phyloP scores from a whole-genome alignment of 805 yeast genomes.

The Sungouiozyma intestinalis region DNA sequence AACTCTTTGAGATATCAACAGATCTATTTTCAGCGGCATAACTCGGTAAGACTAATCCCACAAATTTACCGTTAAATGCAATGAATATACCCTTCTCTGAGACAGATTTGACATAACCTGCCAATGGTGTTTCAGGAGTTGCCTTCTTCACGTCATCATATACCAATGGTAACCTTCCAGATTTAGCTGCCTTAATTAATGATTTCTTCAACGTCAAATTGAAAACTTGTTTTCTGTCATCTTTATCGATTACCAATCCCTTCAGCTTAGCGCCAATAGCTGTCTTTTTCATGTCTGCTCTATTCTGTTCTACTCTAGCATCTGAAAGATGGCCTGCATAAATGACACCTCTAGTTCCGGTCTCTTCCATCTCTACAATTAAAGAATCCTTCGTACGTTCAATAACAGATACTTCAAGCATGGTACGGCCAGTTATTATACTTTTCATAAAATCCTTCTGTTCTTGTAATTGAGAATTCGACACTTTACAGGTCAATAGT shows the following conservation, averaged over 20 bases:
- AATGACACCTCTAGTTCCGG: conserved; percentile 56
- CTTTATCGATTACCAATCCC: conserved; percentile 60
- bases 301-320: conserved; percentile 60
- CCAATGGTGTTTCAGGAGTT: conserved; percentile 37
- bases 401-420: conserved; percentile 49
- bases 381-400: conserved; percentile 71
- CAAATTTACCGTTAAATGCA: conserved; percentile 66
- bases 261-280: conserved; percentile 50
- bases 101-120: conserved; percentile 70
- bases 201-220: conserved; percentile 56
- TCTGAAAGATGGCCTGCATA: conserved; percentile 69
- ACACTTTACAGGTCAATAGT: conserved; percentile 63
- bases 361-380: conserved; percentile 46
- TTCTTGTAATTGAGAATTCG: conserved; percentile 37
- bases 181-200: conserved; percentile 53
- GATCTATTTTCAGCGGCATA: conserved; percentile 47
- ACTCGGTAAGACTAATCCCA: conserved; percentile 74
- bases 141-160: conserved; percentile 44
- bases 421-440: conserved; percentile 49
- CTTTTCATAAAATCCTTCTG: conserved; percentile 39
- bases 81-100: conserved; percentile 79
- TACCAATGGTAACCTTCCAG: conserved; percentile 41
- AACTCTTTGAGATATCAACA: conserved; percentile 45
- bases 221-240: conserved; percentile 47
- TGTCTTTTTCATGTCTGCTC: conserved; percentile 52